These are phyloP conservation scores for Domatiomyces globalis DNA, from an alignment of 2,329 filamentous ascomycete species.

Conservation along the genomic window DNA sequence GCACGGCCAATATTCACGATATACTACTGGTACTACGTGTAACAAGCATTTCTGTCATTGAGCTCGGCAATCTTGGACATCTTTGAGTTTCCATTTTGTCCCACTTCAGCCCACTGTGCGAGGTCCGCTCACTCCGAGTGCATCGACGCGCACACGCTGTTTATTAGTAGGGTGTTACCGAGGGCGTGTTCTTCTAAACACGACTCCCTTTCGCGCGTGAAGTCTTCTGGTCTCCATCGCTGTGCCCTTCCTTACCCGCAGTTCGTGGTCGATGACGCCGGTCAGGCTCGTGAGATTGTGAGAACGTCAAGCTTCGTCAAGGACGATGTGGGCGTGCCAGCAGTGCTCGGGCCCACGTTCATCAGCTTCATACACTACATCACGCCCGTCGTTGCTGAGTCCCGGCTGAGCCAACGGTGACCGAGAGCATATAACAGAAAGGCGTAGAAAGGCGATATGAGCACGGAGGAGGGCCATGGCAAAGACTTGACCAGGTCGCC, in stretches of 20 bases:
- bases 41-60: constrained; percentile 1
- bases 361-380: constrained; percentile 5
- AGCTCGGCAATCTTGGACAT: not conserved
- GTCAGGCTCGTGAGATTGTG: not conserved
- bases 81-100: not conserved
- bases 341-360: not conserved
- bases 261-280: not conserved
- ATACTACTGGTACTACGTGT: too few relatives aligned
- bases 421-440: constrained; percentile 1
- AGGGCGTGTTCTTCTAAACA: constrained; percentile 2
- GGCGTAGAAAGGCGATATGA: constrained; percentile 1
- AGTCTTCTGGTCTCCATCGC: not conserved
- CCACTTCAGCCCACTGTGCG: not conserved
- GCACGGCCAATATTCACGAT: not conserved
- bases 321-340: not conserved
- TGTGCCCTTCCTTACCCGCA: not conserved
- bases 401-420: constrained; percentile 7
- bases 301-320: not conserved
- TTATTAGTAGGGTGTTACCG: not conserved
- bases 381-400: constrained; percentile 9
- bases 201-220: not conserved
- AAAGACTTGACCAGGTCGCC: constrained; percentile 7
- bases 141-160: not conserved
- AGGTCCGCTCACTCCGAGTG: not conserved
- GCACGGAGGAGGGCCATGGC: constrained; percentile 6